These are phyloP conservation scores for Cyberlindnera amylophila DNA, from an alignment of 805 yeast genomes.

Conservation along the genomic window DNA sequence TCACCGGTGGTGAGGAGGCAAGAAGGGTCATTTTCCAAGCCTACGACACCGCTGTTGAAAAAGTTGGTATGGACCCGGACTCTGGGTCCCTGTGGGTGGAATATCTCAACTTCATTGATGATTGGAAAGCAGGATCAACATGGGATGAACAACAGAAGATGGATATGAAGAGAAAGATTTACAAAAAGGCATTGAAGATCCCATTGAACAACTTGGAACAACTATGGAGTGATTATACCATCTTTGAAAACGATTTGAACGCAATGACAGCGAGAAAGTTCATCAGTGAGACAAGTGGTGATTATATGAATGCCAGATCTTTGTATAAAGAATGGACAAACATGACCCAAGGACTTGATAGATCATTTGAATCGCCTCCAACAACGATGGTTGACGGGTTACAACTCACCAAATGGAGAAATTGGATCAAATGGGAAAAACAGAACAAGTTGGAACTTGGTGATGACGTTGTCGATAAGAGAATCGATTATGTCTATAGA, in stretches of 20 bases:
- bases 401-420: constrained; percentile 55
- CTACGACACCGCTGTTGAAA: constrained; percentile 73
- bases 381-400: constrained; percentile 25
- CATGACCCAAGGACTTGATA: constrained; percentile 45
- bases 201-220: constrained; percentile 75
- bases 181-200: constrained; percentile 63
- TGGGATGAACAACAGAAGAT: constrained; percentile 84
- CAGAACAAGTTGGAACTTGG: constrained; percentile 61
- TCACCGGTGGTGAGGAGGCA: constrained; percentile 81
- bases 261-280: constrained; percentile 78
- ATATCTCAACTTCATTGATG: constrained; percentile 71
- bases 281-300: constrained; percentile 76
- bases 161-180: constrained; percentile 71
- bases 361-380: constrained; percentile 35
- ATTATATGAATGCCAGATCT: constrained; percentile 83
- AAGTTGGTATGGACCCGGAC: constrained; percentile 74
- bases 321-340: constrained; percentile 67
- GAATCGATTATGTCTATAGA: constrained; percentile 69
- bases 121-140: constrained; percentile 72
- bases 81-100: constrained; percentile 77
- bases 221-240: constrained; percentile 76
- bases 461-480: constrained; percentile 43
- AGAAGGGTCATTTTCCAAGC: constrained; percentile 72
- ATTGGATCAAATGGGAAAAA: constrained; percentile 80
- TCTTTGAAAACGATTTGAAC: constrained; percentile 78